Evolutionary conservation across 2,329 filamentous ascomycete genomes (phyloP).

Genomic region (Coleophoma cylindrospora): DNA sequence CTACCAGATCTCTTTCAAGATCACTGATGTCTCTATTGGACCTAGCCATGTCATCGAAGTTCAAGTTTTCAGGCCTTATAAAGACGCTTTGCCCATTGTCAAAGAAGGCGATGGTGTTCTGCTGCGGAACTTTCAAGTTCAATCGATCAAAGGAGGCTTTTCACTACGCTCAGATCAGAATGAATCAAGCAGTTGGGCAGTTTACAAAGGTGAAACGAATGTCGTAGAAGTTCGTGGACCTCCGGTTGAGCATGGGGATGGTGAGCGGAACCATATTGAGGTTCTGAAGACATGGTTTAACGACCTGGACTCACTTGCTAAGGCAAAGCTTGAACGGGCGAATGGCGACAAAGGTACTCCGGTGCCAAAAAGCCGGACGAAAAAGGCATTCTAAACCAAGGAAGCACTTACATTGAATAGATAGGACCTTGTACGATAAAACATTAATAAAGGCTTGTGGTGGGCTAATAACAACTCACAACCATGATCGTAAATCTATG

Average conservation of each 20-base stretch:
- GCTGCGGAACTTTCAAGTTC: slow-evolving; percentile 49
- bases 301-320: slow-evolving; percentile 39
- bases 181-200: slow-evolving; percentile 56
- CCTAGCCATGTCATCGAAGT: slow-evolving; percentile 47
- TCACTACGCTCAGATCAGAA: slow-evolving; percentile 42
- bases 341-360: slow-evolving; percentile 25
- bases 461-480: too few species aligned
- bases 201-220: slow-evolving; percentile 42
- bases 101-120: slow-evolving; percentile 53
- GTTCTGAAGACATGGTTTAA: slow-evolving; percentile 41
- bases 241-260: slow-evolving; percentile 49
- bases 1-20: slow-evolving; percentile 52
- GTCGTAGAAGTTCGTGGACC: slow-evolving; percentile 51
- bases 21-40: slow-evolving; percentile 51
- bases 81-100: slow-evolving; percentile 49
- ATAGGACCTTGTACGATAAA: too few species aligned
- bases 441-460: too few species aligned
- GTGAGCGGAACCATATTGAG: slow-evolving; percentile 43
- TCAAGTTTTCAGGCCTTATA: slow-evolving; percentile 54
- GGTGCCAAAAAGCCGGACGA: not conserved
- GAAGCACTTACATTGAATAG: too few species aligned
- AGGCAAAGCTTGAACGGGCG: slow-evolving; percentile 43
- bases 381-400: not conserved
- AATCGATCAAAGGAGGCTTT: slow-evolving; percentile 49
- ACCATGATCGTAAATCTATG: too few species aligned